Evolutionary conservation across 768 basidiomycete genomes (phyloP), one percentile per base, ranked within the genome.

Genomic region (Suillus tomentosus): DNA sequence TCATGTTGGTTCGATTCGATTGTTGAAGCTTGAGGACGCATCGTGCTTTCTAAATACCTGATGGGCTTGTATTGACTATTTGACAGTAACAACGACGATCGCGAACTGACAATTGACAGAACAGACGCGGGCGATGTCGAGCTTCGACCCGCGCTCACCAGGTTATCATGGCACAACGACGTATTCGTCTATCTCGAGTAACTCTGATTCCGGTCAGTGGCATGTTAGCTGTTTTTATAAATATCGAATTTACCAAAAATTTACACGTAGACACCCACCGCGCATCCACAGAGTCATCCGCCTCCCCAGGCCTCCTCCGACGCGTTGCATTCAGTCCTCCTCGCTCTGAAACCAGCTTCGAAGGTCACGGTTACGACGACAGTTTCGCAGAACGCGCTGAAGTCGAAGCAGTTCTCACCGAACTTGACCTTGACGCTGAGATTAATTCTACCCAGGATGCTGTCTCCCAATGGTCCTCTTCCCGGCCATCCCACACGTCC

Each of bases 381-480:
- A 58, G 57, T 42, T 62, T 81, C 22, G 74, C 76, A 67, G 83
- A 84, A 59, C 73, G 71, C 11, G 79, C 76, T 9, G 81, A 92
- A 72, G 89, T 92, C 19, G 89, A 92, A 73, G 86, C 85, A 22
- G 81, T 86, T 17, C 81, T 93, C 56, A 86, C 80, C 53, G 81
- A 83, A 62, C 76, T 93, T 24, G 91, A 92, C 65, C 75, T 93
- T 37, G 91, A 92, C 65, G 78, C 90, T 50, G 87, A 92, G 62
- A 72, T 91, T 36, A 84, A 87, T 62, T 80, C 84, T 51, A 83
- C 88, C 0, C 88, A 92, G 69, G 84, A 88, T 60, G 83, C 85
- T 2, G 80, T 90, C 56, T 83, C 86, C 0, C 79, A 87, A 66
- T 91, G 90, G 90, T 85, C 85, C n/a, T 81, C 81, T 65, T 76